Evolutionary conservation across 2,329 filamentous ascomycete species (phyloP), one percentile per base, ranked within the genome.

Genomic region (Neopestalotiopsis sp.): DNA sequence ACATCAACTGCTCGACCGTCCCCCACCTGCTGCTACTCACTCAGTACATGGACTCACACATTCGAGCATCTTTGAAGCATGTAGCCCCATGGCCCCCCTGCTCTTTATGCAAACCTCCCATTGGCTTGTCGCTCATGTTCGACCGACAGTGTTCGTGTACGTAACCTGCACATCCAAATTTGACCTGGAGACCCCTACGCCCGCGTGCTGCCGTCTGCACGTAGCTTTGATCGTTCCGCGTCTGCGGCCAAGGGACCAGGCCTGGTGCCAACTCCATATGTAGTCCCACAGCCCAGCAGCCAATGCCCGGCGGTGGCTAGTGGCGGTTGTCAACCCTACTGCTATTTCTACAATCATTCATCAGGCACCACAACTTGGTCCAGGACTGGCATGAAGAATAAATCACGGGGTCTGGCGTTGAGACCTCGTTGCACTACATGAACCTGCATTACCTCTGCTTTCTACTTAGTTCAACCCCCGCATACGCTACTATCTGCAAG

Each of bases 381-480:
- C 68, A 72, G 72, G 71, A 76, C 75, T 73, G 72, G 74, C 75
- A 77, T 77, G 71, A 71, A 74, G 64, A 67, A 70, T 71, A 72
- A 74, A 78, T 78, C 76, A 78, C 76, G 76, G 76, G 77, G 74
- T 71, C 71, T 65, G 57, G 24, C 61, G 10, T 68, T 71, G n/a
- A 64, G n/a, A 17, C 45, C 40, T 32, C 12, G 40, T 64, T 49
- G n/a, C 61, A 64, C 61, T 49, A 64, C 61, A 28, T 28, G n/a
- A 28, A 49, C n/a, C 20, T 64, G 38, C 28, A 64, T 52, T 32
- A 9, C 14, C 40, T 49, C 17, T 49, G n/a, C 34, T 64, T 56
- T 28, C 42, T 34, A 57, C 40, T 45, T 65, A 32, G 20, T 66
- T 40, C 9, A 66, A n/a, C 52, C 63, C 63, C 63, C 45, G 63